These are phyloP conservation scores for Nannizziopsis arthrosporioides DNA, from an alignment of 2,329 filamentous ascomycete species.

Conservation along the genomic window DNA sequence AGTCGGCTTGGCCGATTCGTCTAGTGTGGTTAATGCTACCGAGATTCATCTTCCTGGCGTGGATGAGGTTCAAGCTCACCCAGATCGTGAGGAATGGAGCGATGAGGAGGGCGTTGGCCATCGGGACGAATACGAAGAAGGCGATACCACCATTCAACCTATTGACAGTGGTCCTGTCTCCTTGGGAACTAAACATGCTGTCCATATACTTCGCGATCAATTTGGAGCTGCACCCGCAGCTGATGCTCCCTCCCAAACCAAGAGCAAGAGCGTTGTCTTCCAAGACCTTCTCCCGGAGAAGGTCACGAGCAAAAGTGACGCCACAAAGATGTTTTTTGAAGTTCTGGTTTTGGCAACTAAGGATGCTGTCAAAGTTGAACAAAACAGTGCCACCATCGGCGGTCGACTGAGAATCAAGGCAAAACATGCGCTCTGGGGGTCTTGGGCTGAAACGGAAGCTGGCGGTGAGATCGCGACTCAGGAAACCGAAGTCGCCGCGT, in stretches of 20 bases:
- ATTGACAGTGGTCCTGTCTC: conserved; percentile 78
- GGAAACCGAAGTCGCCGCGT: conserved; percentile 20
- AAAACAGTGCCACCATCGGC: conserved; percentile 59
- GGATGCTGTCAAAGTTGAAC: conserved; percentile 94
- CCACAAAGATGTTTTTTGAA: conserved; percentile 99
- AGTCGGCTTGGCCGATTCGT: conserved; percentile 37
- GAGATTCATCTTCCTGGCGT: conserved; percentile 58
- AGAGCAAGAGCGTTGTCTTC: conserved; percentile 69
- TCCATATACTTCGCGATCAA: conserved; percentile 80
- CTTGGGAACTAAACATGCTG: conserved; percentile 84
- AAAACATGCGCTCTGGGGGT: conserved; percentile 93
- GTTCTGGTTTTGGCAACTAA: conserved; percentile 91
- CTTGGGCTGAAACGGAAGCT: conserved; percentile 68
- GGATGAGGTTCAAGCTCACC: conserved; percentile 31
- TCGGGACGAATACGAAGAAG: conserved; percentile 63
- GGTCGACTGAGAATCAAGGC: conserved; percentile 71
- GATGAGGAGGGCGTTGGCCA: conserved; percentile 39
- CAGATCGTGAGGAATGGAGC: conserved; percentile 29
- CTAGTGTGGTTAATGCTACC: conserved; percentile 31
- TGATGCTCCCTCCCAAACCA: conserved; percentile 58
- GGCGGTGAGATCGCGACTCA: conserved; percentile 36
- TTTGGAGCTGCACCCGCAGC: conserved; percentile 57
- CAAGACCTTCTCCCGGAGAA: conserved; percentile 79
- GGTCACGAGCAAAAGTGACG: conserved; percentile 72
- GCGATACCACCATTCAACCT: conserved; percentile 62